Percentiles rank a stretch among this genome's conserved stretches.
These are phyloP conservation scores for Boletus fagicola DNA, from an alignment of 768 basidiomycete genomes.

Conservation along the genomic window DNA sequence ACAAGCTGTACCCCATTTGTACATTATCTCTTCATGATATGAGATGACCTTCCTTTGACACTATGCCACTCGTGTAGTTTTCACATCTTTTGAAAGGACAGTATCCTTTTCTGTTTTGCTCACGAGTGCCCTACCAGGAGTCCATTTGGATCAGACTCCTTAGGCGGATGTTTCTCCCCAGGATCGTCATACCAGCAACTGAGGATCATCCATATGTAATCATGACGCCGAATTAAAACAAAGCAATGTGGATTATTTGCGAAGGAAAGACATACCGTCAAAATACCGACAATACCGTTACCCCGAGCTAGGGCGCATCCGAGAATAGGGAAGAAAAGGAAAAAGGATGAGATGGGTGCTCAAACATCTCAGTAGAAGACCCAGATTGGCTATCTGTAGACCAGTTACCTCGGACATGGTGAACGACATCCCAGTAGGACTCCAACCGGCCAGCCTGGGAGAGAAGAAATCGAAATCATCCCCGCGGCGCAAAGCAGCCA, in stretches of 20 bases:
- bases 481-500: no score
- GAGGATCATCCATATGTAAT: not conserved
- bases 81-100: not conserved
- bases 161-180: conserved; percentile 3
- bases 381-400: conserved; percentile 14
- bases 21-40: not conserved
- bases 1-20: not conserved
- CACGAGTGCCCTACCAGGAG: not conserved
- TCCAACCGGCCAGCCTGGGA: no score
- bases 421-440: not conserved
- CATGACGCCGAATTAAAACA: not conserved
- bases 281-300: conserved; percentile 7
- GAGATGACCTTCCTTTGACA: conserved; percentile 3
- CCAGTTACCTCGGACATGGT: conserved; percentile 3
- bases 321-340: not conserved
- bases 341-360: not conserved
- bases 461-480: no score
- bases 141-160: not conserved
- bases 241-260: not conserved
- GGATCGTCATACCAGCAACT: conserved; percentile 20
- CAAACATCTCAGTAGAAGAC: not conserved
- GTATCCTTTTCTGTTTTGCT: no score
- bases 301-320: not conserved
- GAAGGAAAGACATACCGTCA: conserved; percentile 6
- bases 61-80: not conserved